phyloP scores from a whole-genome alignment of 108 stramenopile genomes.

The Cyclotella atomus region DNA sequence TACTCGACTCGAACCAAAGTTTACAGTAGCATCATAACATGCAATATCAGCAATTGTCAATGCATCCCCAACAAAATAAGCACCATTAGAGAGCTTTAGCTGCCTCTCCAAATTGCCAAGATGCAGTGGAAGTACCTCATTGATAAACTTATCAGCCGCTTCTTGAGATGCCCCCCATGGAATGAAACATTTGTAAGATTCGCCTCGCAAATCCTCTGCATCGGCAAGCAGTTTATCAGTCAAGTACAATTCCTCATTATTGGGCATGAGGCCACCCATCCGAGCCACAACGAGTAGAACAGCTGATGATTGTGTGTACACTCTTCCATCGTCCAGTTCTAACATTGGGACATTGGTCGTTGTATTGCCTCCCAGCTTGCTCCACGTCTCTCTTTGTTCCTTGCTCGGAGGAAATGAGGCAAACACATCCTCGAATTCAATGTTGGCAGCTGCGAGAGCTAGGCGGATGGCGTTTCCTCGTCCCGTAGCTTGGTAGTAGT shows the following conservation, averaged over 20 bases:
- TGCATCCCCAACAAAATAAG: constrained; percentile 28
- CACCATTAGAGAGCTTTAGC: constrained; percentile 21
- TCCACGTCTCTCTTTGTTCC: constrained; percentile 11
- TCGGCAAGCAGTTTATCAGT: constrained; percentile 39
- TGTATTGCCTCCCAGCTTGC: constrained; percentile 30
- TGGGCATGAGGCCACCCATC: constrained; percentile 29
- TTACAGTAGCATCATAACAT: constrained; percentile 35
- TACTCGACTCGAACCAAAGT: constrained; percentile 31
- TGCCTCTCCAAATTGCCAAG: constrained; percentile 47
- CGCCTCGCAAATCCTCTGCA: constrained; percentile 36
- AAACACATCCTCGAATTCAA: constrained; percentile 24
- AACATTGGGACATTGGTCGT: constrained; percentile 45
- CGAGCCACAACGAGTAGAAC: constrained; percentile 37
- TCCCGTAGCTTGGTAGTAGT: constrained; percentile 37
- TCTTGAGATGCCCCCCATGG: constrained; percentile 38
- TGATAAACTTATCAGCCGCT: constrained; percentile 22
- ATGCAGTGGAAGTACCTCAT: constrained; percentile 35
- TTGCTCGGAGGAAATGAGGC: constrained; percentile 22
- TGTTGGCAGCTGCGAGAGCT: constrained; percentile 30
- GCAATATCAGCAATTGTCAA: constrained; percentile 44
- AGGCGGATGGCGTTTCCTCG: constrained; percentile 37
- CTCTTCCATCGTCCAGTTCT: constrained; percentile 23
- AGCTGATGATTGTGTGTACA: constrained; percentile 44
- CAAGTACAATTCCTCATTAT: constrained; percentile 21
- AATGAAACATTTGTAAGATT: constrained; percentile 28